These are phyloP conservation scores for Anthracocystis walkeri DNA, from an alignment of 1,284 basidiomycete species.

Conservation along the genomic window DNA sequence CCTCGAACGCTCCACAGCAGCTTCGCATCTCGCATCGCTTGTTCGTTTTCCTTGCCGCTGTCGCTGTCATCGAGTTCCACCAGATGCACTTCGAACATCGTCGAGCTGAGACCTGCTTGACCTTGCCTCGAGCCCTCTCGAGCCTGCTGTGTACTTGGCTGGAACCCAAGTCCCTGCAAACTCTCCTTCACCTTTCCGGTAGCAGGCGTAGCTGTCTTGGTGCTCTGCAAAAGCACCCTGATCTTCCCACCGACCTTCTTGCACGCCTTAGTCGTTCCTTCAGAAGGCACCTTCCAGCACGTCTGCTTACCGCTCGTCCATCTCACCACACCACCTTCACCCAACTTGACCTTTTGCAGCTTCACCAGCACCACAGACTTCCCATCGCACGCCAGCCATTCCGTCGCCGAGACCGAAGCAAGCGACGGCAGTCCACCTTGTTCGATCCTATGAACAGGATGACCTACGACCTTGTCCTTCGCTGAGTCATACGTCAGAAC, in stretches of 20 bases:
- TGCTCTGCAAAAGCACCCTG: slow-evolving; percentile 23
- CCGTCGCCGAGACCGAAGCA: slow-evolving; percentile 22
- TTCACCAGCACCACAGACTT: slow-evolving; percentile 2
- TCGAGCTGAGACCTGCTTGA: slow-evolving; percentile 1
- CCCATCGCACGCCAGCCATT: slow-evolving; percentile 29
- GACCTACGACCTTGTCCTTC: slow-evolving; percentile 22
- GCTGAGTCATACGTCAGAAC: slow-evolving; percentile 22
- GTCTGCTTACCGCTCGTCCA: slow-evolving; percentile 13
- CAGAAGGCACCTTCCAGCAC: slow-evolving; percentile 4
- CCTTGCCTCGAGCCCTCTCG: background rate
- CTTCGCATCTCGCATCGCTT: background rate
- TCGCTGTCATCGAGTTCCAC: slow-evolving; percentile 15
- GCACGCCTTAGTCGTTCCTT: slow-evolving; percentile 26
- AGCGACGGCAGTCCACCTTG: slow-evolving; percentile 23
- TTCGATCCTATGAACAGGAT: slow-evolving; percentile 28
- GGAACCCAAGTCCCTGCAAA: slow-evolving; percentile 36
- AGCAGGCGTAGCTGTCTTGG: background rate
- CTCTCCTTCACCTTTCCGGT: background rate
- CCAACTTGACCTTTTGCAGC: slow-evolving; percentile 19
- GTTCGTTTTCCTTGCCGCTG: background rate
- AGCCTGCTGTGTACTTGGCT: background rate
- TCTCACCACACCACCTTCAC: background rate
- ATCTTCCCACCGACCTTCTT: slow-evolving; percentile 8
- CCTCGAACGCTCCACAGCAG: slow-evolving; percentile 33
- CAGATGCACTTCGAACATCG: slow-evolving; percentile 39